Evolutionary conservation across 2,329 filamentous ascomycete species (phyloP), one percentile per base, ranked within the genome.

Genomic region (Sporothrix brunneoviolacea): DNA sequence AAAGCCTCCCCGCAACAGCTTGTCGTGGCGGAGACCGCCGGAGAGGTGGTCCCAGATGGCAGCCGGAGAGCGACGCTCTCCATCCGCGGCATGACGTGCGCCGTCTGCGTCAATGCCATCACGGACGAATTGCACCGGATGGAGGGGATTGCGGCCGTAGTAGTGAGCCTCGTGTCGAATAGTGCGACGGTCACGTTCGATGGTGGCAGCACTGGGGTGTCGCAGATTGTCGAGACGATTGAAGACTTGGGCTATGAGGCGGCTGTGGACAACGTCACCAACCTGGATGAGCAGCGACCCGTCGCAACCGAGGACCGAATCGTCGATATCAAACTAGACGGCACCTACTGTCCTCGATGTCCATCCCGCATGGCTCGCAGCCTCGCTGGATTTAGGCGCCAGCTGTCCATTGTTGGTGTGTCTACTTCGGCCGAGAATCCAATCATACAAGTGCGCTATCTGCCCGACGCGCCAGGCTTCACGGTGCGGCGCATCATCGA

Each of bases 401-500:
- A 5, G 70, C 74, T 2, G 79, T 84, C 57, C 69, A 70, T 8
- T 68, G 69, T 7, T 61, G 67, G 13, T 61, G 67, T 2, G 64
- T 88, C 1, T 67, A 72, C 4, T 67, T 90, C 81, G 1, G 67
- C 79, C 22, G 67, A 83, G 32, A 72, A 77, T 18, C 86, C 89
- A 0, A 77, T 90, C 27, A 61, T 95, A 37, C 83, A 76, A 58
- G 63, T 95, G 48, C 76, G 70, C 3, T 96, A 96, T 61, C 70
- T 70, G 0, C 88, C 91, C 0, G 64, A 77, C 2, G 73, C 82
- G 4, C 86, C 88, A 0, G 62, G 59, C 1, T 80, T 95, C 59
- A 95, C 88, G 0, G 78, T 95, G 56, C 80, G 91, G 43, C 76
- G 79, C 8, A 87, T 96, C 37, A 70, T 94, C 12, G 68, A 72